These are phyloP conservation scores for Cyclostephanos tholiformis DNA, from an alignment of 108 stramenopile species.

Conservation along the genomic window DNA sequence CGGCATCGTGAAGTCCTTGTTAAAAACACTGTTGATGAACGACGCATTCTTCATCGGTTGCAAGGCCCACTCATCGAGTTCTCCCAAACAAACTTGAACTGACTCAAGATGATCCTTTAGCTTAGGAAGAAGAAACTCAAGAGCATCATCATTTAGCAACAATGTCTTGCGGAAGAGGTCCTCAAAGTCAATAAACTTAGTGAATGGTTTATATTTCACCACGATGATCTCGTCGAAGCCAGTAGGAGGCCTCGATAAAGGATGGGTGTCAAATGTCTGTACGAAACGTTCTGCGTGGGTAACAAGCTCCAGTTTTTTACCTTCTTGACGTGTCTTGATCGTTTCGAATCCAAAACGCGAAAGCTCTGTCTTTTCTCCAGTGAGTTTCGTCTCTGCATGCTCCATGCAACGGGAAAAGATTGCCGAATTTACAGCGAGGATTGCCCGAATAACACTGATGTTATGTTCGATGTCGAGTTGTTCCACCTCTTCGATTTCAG, in stretches of 20 bases:
- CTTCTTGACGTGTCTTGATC: conserved; percentile 1
- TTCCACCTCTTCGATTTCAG: background rate
- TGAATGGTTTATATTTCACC: background rate
- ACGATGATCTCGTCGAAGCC: background rate
- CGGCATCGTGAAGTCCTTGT: no score
- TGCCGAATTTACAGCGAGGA: background rate
- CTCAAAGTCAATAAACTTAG: background rate
- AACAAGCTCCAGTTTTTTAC: background rate
- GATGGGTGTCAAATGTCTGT: background rate
- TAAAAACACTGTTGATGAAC: conserved; percentile 66
- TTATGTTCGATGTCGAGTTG: background rate
- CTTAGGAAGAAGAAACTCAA: background rate
- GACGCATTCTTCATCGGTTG: background rate
- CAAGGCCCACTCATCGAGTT: conserved; percentile 2
- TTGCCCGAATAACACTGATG: background rate
- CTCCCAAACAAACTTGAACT: conserved; percentile 2
- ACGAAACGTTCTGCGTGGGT: background rate
- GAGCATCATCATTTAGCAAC: conserved; percentile 9
- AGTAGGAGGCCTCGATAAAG: background rate
- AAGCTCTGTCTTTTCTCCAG: background rate
- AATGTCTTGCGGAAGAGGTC: conserved; percentile 6
- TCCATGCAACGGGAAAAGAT: conserved; percentile 5
- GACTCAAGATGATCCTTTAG: conserved; percentile 1
- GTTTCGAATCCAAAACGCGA: background rate
- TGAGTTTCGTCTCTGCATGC: background rate